Base-by-base conservation (phyloP, 768 basidiomycete species). In the Phylloporus arenicola region DNA sequence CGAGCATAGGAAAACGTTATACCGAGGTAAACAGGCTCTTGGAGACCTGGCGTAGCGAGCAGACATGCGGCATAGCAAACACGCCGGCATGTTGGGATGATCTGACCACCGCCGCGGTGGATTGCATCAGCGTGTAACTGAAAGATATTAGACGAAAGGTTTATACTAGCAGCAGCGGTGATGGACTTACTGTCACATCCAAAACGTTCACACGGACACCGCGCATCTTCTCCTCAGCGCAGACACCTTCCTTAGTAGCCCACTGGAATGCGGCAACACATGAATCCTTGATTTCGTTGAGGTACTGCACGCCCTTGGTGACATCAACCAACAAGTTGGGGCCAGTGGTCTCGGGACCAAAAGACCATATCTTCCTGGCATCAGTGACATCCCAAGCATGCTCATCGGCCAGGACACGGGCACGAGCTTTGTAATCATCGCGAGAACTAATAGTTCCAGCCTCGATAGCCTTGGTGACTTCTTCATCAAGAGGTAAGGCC, bases 211-310 rank as follows among this genome's bases (percentile, higher is more conserved):
- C 76, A 56, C 96, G 91, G 63, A 95, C 80, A 75, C 94, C 94
- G 76, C 96, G 92, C 94, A 99, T 95, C 71, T 88, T 92, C 80
- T 99, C 96, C 68, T 98, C 96, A 48, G 85, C 85, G 64, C 87
- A 83, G 60, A 90, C 94, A 80, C 92, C 92, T 72, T 98, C 95
- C 80, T 96, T 98, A 51, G 92, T 90, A 40, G 96, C 96, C 96
- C 94, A 98, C 74, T 98, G 96, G 86, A 98, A 91, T 42, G 92
- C 94, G 60, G 96, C 95, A 69, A 99, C 82, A 70, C 93, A 96
- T 58, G 96, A 98, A 71, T 99, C 96, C 80, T 99, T 98, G 80
- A 99, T 99, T 82, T 99, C 96, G 69, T 92, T 95, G 56, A 99
- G 76, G 77, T 96, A 98, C 68, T 99, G 96, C 52, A 96, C 92